Conservation (phyloP, 257 asterid species). For the Apocynum venetum region DNA sequence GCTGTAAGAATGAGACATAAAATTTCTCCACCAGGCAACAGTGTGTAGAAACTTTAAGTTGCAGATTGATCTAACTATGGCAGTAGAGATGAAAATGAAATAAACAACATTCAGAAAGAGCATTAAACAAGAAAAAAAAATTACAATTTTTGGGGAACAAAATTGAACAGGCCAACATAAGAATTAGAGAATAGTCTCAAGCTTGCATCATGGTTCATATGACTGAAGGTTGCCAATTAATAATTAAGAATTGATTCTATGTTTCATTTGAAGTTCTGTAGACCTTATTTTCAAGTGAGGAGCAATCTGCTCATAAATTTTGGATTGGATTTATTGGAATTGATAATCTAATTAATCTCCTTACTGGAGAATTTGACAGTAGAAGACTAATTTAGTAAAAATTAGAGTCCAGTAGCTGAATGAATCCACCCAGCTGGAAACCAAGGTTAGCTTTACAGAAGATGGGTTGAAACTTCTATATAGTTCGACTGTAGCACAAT, state of each 20-base stretch:
- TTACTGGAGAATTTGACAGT: not conserved
- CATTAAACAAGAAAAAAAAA: not conserved
- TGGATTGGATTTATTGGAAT: not conserved
- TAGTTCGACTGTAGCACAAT: not conserved
- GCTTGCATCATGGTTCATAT: not conserved
- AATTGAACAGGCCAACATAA: not conserved
- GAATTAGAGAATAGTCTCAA: not conserved
- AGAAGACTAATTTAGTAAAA: not conserved
- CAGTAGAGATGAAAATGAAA: not conserved
- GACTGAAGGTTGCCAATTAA: not conserved
- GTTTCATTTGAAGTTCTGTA: not conserved
- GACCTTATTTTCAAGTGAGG: not conserved
- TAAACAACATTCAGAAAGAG: not conserved
- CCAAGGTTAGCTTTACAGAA: not conserved
- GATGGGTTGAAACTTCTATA: too few relatives aligned
- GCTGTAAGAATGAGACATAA: conserved; percentile 37
- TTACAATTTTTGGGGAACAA: not conserved
- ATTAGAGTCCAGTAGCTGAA: not conserved
- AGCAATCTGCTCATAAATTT: not conserved
- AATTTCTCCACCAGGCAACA: not conserved
- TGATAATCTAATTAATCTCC: not conserved
- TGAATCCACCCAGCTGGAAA: not conserved
- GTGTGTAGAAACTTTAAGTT: not conserved
- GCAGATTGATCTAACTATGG: not conserved
- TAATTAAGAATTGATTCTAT: not conserved